Evolutionary conservation across 78 protist genomes (phyloP).

Genomic region (Dictyostelium brefeldianum): DNA sequence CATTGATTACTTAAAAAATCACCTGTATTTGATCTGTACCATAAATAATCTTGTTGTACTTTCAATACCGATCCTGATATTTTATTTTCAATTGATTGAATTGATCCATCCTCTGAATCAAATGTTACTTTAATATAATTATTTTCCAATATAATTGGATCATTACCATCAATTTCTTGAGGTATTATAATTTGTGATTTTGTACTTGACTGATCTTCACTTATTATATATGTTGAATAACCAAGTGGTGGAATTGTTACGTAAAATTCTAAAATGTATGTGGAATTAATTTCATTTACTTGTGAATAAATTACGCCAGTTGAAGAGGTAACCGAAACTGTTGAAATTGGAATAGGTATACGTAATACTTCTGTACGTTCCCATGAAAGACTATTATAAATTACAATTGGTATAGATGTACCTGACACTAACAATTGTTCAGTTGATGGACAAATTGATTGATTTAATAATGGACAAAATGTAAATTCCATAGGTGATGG

Average conservation of each 20-base stretch:
- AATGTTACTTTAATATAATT: constrained; percentile 16
- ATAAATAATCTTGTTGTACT: constrained; percentile 59
- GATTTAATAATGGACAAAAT: constrained; percentile 74
- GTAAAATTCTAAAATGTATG: background rate
- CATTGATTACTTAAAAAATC: constrained; percentile 55
- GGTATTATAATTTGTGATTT: background rate
- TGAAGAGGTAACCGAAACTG: background rate
- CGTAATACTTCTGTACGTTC: constrained; percentile 25
- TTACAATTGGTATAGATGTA: constrained; percentile 42
- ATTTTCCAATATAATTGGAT: constrained; percentile 42
- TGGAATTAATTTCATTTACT: background rate
- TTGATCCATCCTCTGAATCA: constrained; percentile 45
- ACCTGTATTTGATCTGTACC: constrained; percentile 64
- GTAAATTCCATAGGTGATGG: background rate
- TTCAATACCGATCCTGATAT: background rate
- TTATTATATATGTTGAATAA: constrained; percentile 24
- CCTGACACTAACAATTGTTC: constrained; percentile 1
- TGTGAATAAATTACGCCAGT: constrained; percentile 21
- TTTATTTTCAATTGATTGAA: constrained; percentile 38
- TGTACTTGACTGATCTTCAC: background rate
- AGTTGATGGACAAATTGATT: constrained; percentile 50
- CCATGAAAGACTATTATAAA: constrained; percentile 53
- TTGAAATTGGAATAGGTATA: constrained; percentile 58
- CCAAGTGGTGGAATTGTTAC: constrained; percentile 53
- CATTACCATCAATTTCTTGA: background rate